phyloP scores from a whole-genome alignment of 2,329 filamentous ascomycete genomes.

The Helotiales sp. region DNA sequence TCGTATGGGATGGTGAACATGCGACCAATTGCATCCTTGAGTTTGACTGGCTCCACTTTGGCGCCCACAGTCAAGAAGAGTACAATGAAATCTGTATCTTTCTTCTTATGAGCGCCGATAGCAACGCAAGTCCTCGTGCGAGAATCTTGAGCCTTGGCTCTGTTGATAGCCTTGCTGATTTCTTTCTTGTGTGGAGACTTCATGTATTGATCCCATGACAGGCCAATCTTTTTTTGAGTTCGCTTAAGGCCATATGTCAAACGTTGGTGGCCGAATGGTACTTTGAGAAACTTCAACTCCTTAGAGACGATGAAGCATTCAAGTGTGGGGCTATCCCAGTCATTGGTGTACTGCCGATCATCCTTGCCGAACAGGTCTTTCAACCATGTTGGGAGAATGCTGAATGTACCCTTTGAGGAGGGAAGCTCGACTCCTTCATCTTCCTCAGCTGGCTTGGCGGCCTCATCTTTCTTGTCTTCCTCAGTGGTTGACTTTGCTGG shows the following conservation, averaged over 20 bases:
- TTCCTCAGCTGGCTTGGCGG: neutral
- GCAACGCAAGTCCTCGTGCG: slow-evolving; percentile 3
- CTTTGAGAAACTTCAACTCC: neutral
- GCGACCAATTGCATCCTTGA: slow-evolving; percentile 8
- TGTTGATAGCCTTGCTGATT: slow-evolving; percentile 1
- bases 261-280: slow-evolving; percentile 3
- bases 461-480: neutral
- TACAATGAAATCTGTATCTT: neutral
- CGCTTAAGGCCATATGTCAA: neutral
- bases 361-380: neutral
- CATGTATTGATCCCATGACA: slow-evolving; percentile 9
- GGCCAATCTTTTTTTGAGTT: neutral
- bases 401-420: neutral
- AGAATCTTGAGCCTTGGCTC: neutral
- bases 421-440: neutral
- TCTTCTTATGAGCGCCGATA: slow-evolving; percentile 1
- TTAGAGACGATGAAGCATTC: slow-evolving; percentile 2
- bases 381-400: slow-evolving; percentile 2
- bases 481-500: neutral
- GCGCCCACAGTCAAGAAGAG: slow-evolving; percentile 1
- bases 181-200: neutral
- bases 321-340: slow-evolving; percentile 7
- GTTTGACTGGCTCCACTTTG: slow-evolving; percentile 1
- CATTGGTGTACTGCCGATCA: neutral
- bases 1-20: slow-evolving; percentile 4